phyloP scores from a whole-genome alignment of 371 early-diverging fungal genomes.

The Apophysomyces sp. region DNA sequence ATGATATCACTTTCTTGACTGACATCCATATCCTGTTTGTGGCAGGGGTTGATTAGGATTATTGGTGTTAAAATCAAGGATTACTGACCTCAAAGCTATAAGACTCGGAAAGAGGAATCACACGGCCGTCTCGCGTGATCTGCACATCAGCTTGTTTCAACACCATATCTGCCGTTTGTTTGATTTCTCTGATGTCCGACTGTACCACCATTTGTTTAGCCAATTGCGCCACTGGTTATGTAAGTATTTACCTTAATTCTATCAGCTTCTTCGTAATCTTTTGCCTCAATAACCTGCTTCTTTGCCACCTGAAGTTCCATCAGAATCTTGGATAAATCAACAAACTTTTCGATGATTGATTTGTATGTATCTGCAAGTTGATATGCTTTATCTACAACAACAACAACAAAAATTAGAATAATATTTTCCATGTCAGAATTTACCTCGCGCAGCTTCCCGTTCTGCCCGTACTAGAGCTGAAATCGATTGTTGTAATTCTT shows the following conservation, averaged over 20 bases:
- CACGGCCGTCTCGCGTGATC: conserved; percentile 18
- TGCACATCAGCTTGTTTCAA: conserved; percentile 14
- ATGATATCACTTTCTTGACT: neutral
- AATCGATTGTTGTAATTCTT: conserved; percentile 44
- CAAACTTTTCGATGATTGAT: conserved; percentile 29
- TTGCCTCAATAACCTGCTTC: conserved; percentile 58
- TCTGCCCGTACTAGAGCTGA: conserved; percentile 34
- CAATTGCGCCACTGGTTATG: neutral
- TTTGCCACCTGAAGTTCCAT: conserved; percentile 57
- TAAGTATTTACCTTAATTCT: conserved; percentile 48
- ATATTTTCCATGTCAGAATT: neutral
- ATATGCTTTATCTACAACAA: conserved; percentile 14
- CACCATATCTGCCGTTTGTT: conserved; percentile 16
- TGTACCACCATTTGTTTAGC: neutral
- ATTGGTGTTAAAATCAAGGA: neutral
- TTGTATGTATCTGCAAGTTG: conserved; percentile 57
- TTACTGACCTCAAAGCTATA: conserved; percentile 1
- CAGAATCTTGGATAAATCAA: conserved; percentile 52
- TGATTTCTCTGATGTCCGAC: conserved; percentile 22
- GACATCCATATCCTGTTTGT: conserved; percentile 1
- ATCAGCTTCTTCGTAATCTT: conserved; percentile 78
- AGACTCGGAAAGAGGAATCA: conserved; percentile 5
- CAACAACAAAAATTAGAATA: neutral
- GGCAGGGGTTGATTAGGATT: neutral
- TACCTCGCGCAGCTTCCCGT: conserved; percentile 40